Base-by-base conservation (phyloP, 768 basidiomycete species). In the Russula virescens region DNA sequence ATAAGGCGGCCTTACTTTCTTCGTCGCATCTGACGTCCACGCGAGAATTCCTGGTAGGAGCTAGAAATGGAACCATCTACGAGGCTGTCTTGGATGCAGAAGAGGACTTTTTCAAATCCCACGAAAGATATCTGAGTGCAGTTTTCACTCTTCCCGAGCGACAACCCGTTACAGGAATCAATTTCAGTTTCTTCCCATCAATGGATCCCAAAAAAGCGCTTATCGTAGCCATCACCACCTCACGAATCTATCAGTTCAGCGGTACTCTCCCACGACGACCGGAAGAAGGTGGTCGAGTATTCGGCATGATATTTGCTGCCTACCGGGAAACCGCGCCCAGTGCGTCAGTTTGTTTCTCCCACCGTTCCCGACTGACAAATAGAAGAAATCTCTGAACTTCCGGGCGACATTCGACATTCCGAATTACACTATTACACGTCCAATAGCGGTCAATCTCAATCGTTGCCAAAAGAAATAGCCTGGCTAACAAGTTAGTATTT, bases 81-180 rank as follows among this genome's bases (percentile, higher is more conserved):
- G 94, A 97, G 68, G 89, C 90, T 5, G 80, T 94, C 10, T 78
- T 97, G 9, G 94, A 98, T 70, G 91, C 91, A 6, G 88, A 91
- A 66, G 91, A 96, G 72, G 87, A 95, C 72, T 86, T 94, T 70
- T 91, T 93, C 81, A 94, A 93, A 75, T 88, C 91, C 5, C 86
- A 87, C 62, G 91, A 94, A 71, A 81, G 91, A 60, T 86, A 90
- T 71, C 72, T 90, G 25, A 87, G 88, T 68, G 68, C 83, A 14
- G 82, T 94, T 14, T 91, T 87, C 72, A 81, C 87, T 0, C 75
- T 95, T 7, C 87, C 89, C 1, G 94, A 96, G 71, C 78, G 85
- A 49, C 86, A 89, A 65, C 83, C 90, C 5, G 83, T 98, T 55
- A 91, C 89, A 1, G 96, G 96, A 26, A 77, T 98, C 64, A 85